A percentile compares a stretch with the other conserved stretches of the same genome.
Evolutionary conservation across 169 alveolate species (phyloP).

Genomic region (Plasmodium ovale): DNA sequence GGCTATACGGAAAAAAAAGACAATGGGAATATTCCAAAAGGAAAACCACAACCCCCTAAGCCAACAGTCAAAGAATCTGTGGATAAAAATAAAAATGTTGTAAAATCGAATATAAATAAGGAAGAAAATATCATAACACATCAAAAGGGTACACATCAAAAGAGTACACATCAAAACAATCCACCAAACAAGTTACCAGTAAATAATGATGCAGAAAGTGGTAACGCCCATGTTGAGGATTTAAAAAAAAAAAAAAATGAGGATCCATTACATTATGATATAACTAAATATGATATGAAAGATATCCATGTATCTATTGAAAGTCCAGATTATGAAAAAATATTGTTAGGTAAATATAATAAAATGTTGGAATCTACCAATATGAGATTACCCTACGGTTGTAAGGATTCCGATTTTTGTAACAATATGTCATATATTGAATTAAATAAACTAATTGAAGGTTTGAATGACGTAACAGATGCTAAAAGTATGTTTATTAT

Average conservation of each 20-base stretch:
- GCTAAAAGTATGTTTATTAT: neutral
- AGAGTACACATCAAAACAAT: neutral
- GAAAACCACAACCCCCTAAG: no score
- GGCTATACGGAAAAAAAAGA: no score
- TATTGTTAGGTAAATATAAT: neutral
- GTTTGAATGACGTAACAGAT: neutral
- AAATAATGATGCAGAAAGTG: neutral
- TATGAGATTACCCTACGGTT: neutral
- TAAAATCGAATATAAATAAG: no score
- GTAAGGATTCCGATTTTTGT: neutral
- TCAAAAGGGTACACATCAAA: no score
- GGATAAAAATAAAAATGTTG: no score
- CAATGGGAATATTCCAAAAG: no score
- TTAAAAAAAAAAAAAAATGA: neutral
- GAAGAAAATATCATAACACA: no score
- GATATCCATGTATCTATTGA: neutral
- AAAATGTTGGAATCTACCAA: neutral
- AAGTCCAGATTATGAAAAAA: neutral
- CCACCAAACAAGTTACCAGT: neutral
- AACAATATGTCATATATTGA: neutral
- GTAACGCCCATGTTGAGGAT: neutral
- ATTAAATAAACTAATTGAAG: neutral
- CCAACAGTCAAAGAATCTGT: no score
- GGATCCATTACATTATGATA: neutral
- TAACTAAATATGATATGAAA: neutral